Base-by-base conservation (phyloP, 768 basidiomycete species). In the Tricholoma saponaceum region DNA sequence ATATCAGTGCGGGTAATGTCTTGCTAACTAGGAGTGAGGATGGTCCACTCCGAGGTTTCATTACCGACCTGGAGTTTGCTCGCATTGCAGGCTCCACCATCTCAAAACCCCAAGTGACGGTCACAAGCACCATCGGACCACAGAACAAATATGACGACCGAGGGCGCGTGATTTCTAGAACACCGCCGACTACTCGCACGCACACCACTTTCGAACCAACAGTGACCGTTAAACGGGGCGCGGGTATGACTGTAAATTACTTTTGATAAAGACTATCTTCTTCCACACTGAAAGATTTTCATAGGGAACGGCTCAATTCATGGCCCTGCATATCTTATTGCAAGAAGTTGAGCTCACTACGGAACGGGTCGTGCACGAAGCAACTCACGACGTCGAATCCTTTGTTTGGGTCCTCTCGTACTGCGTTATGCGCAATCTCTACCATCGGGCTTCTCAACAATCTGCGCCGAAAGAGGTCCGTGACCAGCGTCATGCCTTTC, bases 1-100 rank as follows among this genome's bases (percentile, higher is more conserved):
- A 75, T 47, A 59, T 74, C 51, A 74, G 70, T 57, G 66, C 67
- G 26, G 71, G 72, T 12, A 74, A 73, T 47, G 62, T 76, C 5
- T 65, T 74, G 16, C 68, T 74, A 12, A 35, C 55, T 9, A 37
- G 26, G 5, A 39, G 10, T 49, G n/a, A 13, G 20, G 22, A 56
- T 23, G 13, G n/a, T 26, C 20, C 44, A 37, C 32, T 39, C 13
- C 18, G 32, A 23, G 55, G 46, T 20, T 56, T 50, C 55, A 35
- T 56, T 35, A 35, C 46, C 30, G 46, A 56, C 33, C 46, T 56
- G 28, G 55, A 56, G 32, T 50, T 50, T 22, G 55, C 46, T 25
- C 25, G 30, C 32, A 23, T 56, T 16, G 16, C 12, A 7, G 13
- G 5, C 10, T 14, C 10, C 1, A 37, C 35, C 5, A 8, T 13